Evolutionary conservation across 805 yeast genomes (phyloP).

Genomic region (Tetrapisispora nanseiensis): DNA sequence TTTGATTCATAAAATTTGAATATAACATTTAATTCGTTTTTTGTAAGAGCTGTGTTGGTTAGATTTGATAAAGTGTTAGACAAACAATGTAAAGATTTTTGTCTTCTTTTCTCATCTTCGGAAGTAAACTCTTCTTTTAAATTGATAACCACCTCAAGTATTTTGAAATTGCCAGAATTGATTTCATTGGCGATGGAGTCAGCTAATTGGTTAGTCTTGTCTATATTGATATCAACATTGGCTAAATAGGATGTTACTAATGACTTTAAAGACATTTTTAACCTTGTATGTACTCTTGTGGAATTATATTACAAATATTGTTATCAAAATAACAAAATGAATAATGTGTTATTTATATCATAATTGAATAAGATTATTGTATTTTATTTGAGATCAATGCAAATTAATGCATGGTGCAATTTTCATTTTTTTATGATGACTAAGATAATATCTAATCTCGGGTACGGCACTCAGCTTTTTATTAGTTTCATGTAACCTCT

Average conservation of each 20-base stretch:
- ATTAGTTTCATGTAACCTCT: too few species aligned
- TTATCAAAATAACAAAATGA: too few species aligned
- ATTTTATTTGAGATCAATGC: too few species aligned
- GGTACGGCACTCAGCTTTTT: background rate
- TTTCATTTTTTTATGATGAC: slow-evolving; percentile 1
- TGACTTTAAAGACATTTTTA: slow-evolving; percentile 5
- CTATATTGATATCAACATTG: slow-evolving; percentile 30
- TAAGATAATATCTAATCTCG: background rate
- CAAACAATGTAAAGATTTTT: slow-evolving; percentile 39
- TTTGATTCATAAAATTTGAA: slow-evolving; percentile 52
- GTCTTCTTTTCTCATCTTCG: slow-evolving; percentile 43
- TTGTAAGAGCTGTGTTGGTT: slow-evolving; percentile 23
- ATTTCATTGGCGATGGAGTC: slow-evolving; percentile 23
- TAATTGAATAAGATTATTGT: too few species aligned
- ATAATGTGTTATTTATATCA: too few species aligned
- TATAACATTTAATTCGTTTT: slow-evolving; percentile 33
- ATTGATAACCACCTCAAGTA: slow-evolving; percentile 45
- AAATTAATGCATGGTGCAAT: too few species aligned
- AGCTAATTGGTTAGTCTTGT: slow-evolving; percentile 24
- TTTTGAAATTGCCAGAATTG: slow-evolving; percentile 20
- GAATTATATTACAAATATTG: too few species aligned
- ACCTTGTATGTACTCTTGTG: background rate
- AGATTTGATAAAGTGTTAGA: slow-evolving; percentile 31
- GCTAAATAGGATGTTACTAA: slow-evolving; percentile 30
- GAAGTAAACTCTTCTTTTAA: slow-evolving; percentile 58